Evolutionary conservation across 2,329 filamentous ascomycete species (phyloP), one percentile per base, ranked within the genome.

Genomic region (Thermochaetoides dissita): DNA sequence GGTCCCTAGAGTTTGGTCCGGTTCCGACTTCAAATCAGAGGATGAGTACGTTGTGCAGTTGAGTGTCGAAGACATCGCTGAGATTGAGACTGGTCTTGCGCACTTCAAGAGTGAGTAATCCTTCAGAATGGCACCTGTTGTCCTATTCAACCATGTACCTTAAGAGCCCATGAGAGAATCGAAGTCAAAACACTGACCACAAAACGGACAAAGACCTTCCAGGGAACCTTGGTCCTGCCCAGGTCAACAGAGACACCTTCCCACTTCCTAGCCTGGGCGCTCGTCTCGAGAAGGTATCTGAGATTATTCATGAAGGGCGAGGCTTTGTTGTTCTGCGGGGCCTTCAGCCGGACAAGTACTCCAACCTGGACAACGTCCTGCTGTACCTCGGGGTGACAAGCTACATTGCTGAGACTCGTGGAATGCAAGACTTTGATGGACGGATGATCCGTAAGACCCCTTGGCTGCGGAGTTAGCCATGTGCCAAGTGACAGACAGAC

Each of bases 251-350:
- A 10, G 6, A 8, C 11, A 55, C 45, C 11, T 55, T 54, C 32
- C 52, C 53, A 6, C 48, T 55, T 6, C 53, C 48, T 6, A 43
- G 24, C 2, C 42, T 55, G 1, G 41, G 41, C 24, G n/a, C 8
- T n/a, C 46, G 48, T 8, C 50, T 55, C 4, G 7, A 10, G 8
- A 32, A 46, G 6, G 35, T 44, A 7, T 41, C 52, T 11, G 37
- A 44, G n/a, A 42, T 40, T 8, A 43, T 55, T 34, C 50, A 55
- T 41, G 28, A 48, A 3, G 53, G 53, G 37, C 38, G 44, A 2
- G 67, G 66, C 11, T 67, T 70, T 50, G 61, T 61, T 32, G 62
- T 68, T 10, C 48, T 70, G 6, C 60, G 66, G 8, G 67, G 67
- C 28, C 54, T 70, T 2, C 57, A 63, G 10, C 59, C 64, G 2